Evolutionary conservation across 2,329 filamentous ascomycete genomes (phyloP).

Genomic region (Lecanicillium sp.): DNA sequence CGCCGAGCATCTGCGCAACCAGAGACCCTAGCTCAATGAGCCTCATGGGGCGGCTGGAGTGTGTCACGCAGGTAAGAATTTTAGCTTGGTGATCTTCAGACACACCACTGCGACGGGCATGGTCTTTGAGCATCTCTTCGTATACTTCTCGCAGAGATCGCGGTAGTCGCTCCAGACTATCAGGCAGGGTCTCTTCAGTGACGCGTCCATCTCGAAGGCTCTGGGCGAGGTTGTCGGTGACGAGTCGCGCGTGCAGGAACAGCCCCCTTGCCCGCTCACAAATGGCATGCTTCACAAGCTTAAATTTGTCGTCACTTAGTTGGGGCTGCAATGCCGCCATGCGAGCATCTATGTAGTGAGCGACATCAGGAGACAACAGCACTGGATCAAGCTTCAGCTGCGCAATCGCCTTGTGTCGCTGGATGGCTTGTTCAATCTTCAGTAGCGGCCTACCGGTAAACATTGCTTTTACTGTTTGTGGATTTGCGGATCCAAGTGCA

Average conservation of each 20-base stretch:
- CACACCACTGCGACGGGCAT: conserved; percentile 13
- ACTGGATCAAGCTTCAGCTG: conserved; percentile 7
- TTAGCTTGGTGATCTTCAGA: conserved; percentile 22
- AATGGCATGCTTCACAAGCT: conserved; percentile 1
- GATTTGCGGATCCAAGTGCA: neutral
- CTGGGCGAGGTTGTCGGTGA: conserved; percentile 6
- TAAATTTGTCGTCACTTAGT: conserved; percentile 1
- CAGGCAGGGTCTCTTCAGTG: conserved; percentile 7
- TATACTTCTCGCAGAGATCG: conserved; percentile 4
- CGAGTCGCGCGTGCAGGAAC: conserved; percentile 7
- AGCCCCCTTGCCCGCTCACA: conserved; percentile 5
- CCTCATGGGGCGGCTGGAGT: conserved; percentile 29
- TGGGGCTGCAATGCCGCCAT: conserved; percentile 3
- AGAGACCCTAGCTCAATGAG: conserved; percentile 28
- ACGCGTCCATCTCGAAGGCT: conserved; percentile 1
- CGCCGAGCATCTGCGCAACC: conserved; percentile 9
- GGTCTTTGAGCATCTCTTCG: conserved; percentile 19
- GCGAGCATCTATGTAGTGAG: conserved; percentile 3
- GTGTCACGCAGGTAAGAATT: conserved; percentile 30
- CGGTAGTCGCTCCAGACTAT: conserved; percentile 8
- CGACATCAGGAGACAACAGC: conserved; percentile 6
- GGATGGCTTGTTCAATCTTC: conserved; percentile 6
- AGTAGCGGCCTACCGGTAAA: conserved; percentile 8
- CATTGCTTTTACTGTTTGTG: conserved; percentile 1
- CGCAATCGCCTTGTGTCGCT: neutral